phyloP scores from a whole-genome alignment of 768 basidiomycete species.

The Lactarius vividus region DNA sequence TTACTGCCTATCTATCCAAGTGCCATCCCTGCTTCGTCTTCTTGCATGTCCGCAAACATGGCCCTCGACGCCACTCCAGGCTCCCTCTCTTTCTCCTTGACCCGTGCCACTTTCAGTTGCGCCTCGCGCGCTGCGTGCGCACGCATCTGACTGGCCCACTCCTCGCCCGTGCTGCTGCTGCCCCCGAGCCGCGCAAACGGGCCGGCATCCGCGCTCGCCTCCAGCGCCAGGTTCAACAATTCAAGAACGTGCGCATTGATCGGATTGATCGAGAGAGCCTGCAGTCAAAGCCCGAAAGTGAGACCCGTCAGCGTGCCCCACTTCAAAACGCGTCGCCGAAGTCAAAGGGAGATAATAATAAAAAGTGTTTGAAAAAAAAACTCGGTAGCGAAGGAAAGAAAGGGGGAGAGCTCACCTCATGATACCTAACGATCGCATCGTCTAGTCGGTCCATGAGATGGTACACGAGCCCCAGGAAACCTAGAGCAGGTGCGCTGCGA shows the following conservation, averaged over 20 bases:
- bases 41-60: slow-evolving; percentile 18
- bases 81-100: slow-evolving; percentile 13
- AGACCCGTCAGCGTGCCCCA: slow-evolving; percentile 13
- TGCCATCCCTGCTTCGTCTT: slow-evolving; percentile 16
- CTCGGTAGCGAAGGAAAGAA: neutral
- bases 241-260: slow-evolving; percentile 81
- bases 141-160: slow-evolving; percentile 26
- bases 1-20: neutral
- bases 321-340: neutral
- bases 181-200: slow-evolving; percentile 12
- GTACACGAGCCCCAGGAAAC: slow-evolving; percentile 85
- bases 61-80: slow-evolving; percentile 1
- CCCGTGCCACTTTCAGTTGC: slow-evolving; percentile 5
- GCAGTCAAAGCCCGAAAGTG: slow-evolving; percentile 35
- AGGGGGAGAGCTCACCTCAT: slow-evolving; percentile 59
- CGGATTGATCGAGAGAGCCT: slow-evolving; percentile 73
- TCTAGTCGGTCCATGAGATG: slow-evolving; percentile 74
- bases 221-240: slow-evolving; percentile 76
- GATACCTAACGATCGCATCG: slow-evolving; percentile 84
- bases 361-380: neutral
- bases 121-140: slow-evolving; percentile 22
- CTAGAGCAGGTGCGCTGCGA: slow-evolving; percentile 75
- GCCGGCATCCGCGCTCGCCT: slow-evolving; percentile 33
- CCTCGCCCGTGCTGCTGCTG: slow-evolving; percentile 5
- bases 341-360: slow-evolving; percentile 11